Base-by-base conservation (phyloP, 805 yeast species). In the Komagataella ulmi region DNA sequence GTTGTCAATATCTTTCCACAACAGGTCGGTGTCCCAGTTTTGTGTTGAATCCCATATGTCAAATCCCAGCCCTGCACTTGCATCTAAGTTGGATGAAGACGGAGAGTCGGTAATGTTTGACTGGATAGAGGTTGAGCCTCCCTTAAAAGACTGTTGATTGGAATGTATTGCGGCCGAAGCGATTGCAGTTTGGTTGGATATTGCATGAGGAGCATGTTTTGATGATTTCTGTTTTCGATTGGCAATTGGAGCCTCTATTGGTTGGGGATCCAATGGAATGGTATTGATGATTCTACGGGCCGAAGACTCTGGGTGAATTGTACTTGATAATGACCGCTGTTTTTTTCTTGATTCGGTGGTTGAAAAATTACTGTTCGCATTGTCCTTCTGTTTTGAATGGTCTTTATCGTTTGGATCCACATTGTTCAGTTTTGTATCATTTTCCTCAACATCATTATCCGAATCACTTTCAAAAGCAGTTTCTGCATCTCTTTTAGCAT, bases 1-100 rank as follows among this genome's bases (percentile, higher is more conserved):
- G 49, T 87, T 74, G 56, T 88, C 95, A 24, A 88, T 90, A 61
- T 88, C 95, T 60, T 83, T 85, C 89, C 85, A 83, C 19, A 81
- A 68, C 54, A 77, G 57, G 50, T 77, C 85, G 21, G 76, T 73
- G 57, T 77, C 80, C 62, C 75, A 65, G 45, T 49, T 51, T 14
- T 54, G 55, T 6, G 57, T 59, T 48, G 60, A 18, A 45, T 73
- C 79, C 64, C 76, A 68, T 7, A 67, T 60, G 54, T 70, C 76
- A 51, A 71, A 12, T 36, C 17, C 24, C 21, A 45, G 24, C 3
- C 43, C 51, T 17, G 46, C 17, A 7, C 46, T 3, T 40, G 49
- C 18, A 12, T 18, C 18, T 6, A 19, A 17, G 40, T 30, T 12
- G 7, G 40, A 30, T 2, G 40, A 30, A n/a, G 40, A 30, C 8